A percentile compares a stretch with the other conserved stretches of the same genome.
phyloP scores from a whole-genome alignment of 305 asterid genomes.

The Rubia occidens region DNA sequence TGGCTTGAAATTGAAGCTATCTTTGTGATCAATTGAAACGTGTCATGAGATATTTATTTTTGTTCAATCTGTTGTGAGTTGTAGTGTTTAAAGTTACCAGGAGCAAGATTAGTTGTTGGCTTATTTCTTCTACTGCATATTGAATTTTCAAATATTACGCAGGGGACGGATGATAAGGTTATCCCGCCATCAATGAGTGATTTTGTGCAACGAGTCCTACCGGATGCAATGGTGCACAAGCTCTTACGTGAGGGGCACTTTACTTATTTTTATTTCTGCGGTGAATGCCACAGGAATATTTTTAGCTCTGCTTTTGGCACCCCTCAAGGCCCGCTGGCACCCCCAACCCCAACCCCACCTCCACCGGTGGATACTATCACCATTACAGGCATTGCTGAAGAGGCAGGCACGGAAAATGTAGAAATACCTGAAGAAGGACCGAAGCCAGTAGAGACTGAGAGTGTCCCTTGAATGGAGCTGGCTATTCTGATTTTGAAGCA shows the following conservation, averaged over 20 bases:
- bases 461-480: conserved; percentile 13
- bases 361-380: conserved; percentile 24
- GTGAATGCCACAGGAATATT: conserved; percentile 70
- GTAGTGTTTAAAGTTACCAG: background rate
- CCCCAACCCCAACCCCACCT: background rate
- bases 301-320: conserved; percentile 52
- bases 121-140: conserved; percentile 6
- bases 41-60: background rate
- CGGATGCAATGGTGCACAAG: conserved; percentile 78
- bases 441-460: conserved; percentile 18
- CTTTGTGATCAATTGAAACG: background rate
- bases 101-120: background rate
- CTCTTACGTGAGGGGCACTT: conserved; percentile 88
- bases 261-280: conserved; percentile 71
- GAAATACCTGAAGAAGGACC: conserved; percentile 17
- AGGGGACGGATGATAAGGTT: conserved; percentile 49
- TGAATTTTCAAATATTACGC: conserved; percentile 10
- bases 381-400: conserved; percentile 18
- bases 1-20: background rate
- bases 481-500: conserved; percentile 10
- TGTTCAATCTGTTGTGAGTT: background rate
- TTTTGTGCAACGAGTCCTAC: conserved; percentile 71
- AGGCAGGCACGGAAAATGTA: conserved; percentile 12
- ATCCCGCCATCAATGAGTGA: conserved; percentile 80
- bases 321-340: conserved; percentile 64